Percentiles rank a stretch among this genome's conserved stretches.
Conservation (phyloP, 257 asterid species). For the Echium plantagineum region DNA sequence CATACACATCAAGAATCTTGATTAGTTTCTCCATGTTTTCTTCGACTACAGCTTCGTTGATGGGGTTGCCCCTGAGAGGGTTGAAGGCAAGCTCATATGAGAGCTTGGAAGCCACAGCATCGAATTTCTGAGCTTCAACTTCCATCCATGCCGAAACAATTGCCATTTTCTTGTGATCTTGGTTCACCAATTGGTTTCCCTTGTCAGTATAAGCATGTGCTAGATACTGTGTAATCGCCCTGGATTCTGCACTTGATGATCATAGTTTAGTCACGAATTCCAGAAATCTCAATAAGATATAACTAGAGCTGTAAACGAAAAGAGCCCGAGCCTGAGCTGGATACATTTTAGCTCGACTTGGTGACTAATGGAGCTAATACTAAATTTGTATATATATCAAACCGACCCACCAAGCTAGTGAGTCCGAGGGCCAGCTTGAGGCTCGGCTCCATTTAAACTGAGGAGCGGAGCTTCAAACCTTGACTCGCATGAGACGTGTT, state of each 20-base stretch:
- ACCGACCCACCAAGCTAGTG: too few relatives aligned
- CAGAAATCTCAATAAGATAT: background rate
- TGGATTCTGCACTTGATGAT: conserved; percentile 40
- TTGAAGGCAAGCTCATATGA: conserved; percentile 34
- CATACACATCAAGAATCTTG: conserved; percentile 43
- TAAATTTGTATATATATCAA: too few relatives aligned
- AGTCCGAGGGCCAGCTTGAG: too few relatives aligned
- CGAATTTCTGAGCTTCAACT: conserved; percentile 50
- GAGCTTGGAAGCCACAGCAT: conserved; percentile 27
- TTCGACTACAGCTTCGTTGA: conserved; percentile 19
- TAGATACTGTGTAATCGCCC: conserved; percentile 49
- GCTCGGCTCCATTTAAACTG: too few relatives aligned
- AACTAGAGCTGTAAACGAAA: too few relatives aligned
- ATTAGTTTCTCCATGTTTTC: conserved; percentile 14
- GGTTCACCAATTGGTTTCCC: conserved; percentile 26
- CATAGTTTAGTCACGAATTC: background rate
- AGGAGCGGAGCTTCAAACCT: too few relatives aligned
- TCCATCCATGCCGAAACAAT: conserved; percentile 36
- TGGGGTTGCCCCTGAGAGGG: conserved; percentile 30
- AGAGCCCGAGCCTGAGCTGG: too few relatives aligned
- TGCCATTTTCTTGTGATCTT: conserved; percentile 38
- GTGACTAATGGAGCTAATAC: too few relatives aligned
- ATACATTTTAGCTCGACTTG: too few relatives aligned
- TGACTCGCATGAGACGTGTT: too few relatives aligned
- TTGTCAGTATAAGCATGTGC: conserved; percentile 30